Conservation (phyloP, 208 protist species). For the Trypanosoma brucei region DNA sequence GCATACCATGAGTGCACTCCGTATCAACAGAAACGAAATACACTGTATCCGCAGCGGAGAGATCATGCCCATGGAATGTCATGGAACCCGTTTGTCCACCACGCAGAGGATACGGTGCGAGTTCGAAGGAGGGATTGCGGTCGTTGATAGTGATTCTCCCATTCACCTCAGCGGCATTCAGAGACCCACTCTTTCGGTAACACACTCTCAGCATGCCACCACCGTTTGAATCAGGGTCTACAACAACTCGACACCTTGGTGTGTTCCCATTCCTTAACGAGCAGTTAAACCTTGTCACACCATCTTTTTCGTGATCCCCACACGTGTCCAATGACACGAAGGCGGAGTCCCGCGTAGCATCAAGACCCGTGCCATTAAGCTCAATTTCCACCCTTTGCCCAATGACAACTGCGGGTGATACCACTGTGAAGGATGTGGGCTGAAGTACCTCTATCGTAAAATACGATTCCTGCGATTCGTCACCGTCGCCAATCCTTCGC, state of each 20-base stretch:
- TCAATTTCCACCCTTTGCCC: constrained; percentile 46
- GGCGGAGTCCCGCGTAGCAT: constrained; percentile 43
- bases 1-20: constrained; percentile 21
- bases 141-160: constrained; percentile 35
- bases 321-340: constrained; percentile 43
- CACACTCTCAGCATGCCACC: constrained; percentile 55
- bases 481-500: constrained; percentile 36
- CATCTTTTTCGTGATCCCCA: background rate
- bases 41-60: constrained; percentile 48
- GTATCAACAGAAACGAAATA: constrained; percentile 35
- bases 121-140: constrained; percentile 72
- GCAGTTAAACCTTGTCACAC: constrained; percentile 10
- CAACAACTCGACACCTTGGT: constrained; percentile 51
- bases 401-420: constrained; percentile 31
- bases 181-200: constrained; percentile 50
- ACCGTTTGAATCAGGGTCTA: constrained; percentile 52
- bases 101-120: constrained; percentile 56
- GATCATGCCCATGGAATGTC: constrained; percentile 44
- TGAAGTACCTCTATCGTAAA: constrained; percentile 82
- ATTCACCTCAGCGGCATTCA: constrained; percentile 58
- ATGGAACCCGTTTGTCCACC: constrained; percentile 58
- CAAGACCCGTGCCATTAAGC: constrained; percentile 62
- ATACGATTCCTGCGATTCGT: constrained; percentile 28
- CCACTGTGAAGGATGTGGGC: constrained; percentile 60
- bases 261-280: background rate